phyloP scores from a whole-genome alignment of 805 yeast species.

The Nakazawaea ambrosiae region DNA sequence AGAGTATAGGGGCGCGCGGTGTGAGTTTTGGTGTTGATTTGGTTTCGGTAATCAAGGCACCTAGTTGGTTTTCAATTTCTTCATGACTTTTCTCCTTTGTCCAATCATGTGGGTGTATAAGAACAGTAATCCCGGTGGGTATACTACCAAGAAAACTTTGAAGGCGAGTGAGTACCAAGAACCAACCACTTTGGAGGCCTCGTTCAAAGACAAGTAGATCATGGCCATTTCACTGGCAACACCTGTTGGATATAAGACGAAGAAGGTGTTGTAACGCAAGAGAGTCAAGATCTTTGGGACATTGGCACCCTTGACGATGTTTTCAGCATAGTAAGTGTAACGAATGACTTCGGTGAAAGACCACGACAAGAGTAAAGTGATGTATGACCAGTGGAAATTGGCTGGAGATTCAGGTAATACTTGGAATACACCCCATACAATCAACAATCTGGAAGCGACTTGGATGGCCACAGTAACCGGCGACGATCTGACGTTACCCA shows the following conservation, averaged over 20 bases:
- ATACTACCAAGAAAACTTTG: constrained; percentile 51
- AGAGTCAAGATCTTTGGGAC: constrained; percentile 49
- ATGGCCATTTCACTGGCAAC: constrained; percentile 78
- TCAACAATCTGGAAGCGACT: constrained; percentile 74
- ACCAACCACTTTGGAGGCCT: constrained; percentile 51
- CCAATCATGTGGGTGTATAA: constrained; percentile 82
- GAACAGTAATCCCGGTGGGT: constrained; percentile 82
- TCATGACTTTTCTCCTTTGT: constrained; percentile 77
- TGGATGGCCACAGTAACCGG: constrained; percentile 78
- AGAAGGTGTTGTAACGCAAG: constrained; percentile 79
- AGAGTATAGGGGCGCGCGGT: no score
- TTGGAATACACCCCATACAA: constrained; percentile 78
- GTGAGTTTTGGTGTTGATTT: no score
- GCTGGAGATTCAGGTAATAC: constrained; percentile 71
- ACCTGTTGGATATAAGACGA: constrained; percentile 83
- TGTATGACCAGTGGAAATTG: constrained; percentile 48
- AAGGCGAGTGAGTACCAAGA: constrained; percentile 47
- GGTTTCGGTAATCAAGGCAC: no score
- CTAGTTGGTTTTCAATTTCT: constrained; percentile 22
- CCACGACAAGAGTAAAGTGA: constrained; percentile 78
- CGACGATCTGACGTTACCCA: constrained; percentile 84
- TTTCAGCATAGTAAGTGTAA: constrained; percentile 79
- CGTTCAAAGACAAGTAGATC: constrained; percentile 62
- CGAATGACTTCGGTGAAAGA: constrained; percentile 89
- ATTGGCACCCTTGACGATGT: constrained; percentile 38